Percentiles rank a stretch among this genome's conserved stretches.
Conservation (phyloP, 768 basidiomycete genomes). For the Podaxis sp. region DNA sequence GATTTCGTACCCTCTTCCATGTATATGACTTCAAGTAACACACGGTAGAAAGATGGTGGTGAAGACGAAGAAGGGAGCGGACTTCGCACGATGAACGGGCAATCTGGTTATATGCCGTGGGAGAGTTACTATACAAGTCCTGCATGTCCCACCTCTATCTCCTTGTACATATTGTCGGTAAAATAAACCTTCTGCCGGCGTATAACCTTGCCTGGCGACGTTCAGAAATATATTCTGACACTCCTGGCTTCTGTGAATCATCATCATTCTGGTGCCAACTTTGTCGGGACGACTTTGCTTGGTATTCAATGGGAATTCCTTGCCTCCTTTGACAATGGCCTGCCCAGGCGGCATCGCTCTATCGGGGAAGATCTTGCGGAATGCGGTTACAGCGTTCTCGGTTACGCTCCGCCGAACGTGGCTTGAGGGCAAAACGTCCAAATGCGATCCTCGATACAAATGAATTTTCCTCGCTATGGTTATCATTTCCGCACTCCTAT, state of each 20-base stretch:
- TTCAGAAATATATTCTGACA: background rate
- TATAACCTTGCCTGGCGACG: slow-evolving; percentile 1
- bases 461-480: slow-evolving; percentile 25
- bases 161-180: slow-evolving; percentile 7
- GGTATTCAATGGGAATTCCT: slow-evolving; percentile 27
- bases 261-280: slow-evolving; percentile 4
- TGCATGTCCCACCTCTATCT: slow-evolving; percentile 9
- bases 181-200: slow-evolving; percentile 5
- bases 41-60: slow-evolving; percentile 5
- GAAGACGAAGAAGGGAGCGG: slow-evolving; percentile 26
- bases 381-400: slow-evolving; percentile 18
- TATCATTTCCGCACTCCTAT: slow-evolving; percentile 23
- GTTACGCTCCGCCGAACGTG: slow-evolving; percentile 28
- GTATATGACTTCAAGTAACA: slow-evolving; percentile 4
- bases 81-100: slow-evolving; percentile 38
- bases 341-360: slow-evolving; percentile 23
- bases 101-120: slow-evolving; percentile 1
- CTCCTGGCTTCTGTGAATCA: slow-evolving; percentile 3
- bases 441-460: slow-evolving; percentile 23
- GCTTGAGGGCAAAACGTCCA: slow-evolving; percentile 27
- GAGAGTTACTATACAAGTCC: slow-evolving; percentile 7
- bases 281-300: slow-evolving; percentile 9
- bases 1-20: slow-evolving; percentile 83
- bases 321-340: slow-evolving; percentile 19
- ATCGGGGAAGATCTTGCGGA: slow-evolving; percentile 33